Base-by-base conservation (phyloP, 2,329 filamentous ascomycete species). In the Hortaea sp. region DNA sequence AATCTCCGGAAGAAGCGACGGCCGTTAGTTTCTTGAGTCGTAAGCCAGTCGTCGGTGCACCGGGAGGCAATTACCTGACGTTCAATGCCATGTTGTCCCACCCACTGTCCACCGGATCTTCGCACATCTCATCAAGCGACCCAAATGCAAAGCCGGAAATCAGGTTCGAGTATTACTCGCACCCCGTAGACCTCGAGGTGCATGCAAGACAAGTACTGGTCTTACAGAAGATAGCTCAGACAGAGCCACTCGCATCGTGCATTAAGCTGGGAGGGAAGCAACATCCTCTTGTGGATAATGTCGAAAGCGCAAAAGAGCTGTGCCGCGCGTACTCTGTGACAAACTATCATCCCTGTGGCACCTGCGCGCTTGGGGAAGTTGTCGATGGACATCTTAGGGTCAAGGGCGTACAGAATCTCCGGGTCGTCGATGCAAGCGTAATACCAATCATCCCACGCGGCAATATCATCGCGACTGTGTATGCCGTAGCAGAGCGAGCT, bases 301-400 rank as follows among this genome's bases (percentile, higher is more conserved):
- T 63, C n/a, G 50, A 58, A 27, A 41, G 44, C 41, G 55, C 54
- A 4, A 58, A 57, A 40, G 45, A 49, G 27, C 29, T 56, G 7
- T 43, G 42, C 7, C 41, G 48, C 32, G 39, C 43, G 3, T 46
- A 46, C 34, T 45, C 50, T 11, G 40, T 20, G 29, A 57, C 55
- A 11, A 57, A 55, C 45, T 71, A 66, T 55, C 68, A 71, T 52
- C 63, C 65, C 10, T 61, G 58, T 12, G 69, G 69, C 1, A 70
- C 67, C 0, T 70, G 66, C 41, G 58, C 67, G 1, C 64, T 58
- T 48, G 70, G 70, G 6, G 63, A 65, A 29, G 57, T 66, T 3
- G 65, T 69, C 6, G 65, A 69, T 53, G 55, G 53, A 5, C 55
- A 59, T 34, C 50, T 68, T 38, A 57, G 52, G 13, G 66, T 69